These are phyloP conservation scores for Hypoxylon rubiginosum DNA, from an alignment of 2,329 filamentous ascomycete species.

Conservation along the genomic window DNA sequence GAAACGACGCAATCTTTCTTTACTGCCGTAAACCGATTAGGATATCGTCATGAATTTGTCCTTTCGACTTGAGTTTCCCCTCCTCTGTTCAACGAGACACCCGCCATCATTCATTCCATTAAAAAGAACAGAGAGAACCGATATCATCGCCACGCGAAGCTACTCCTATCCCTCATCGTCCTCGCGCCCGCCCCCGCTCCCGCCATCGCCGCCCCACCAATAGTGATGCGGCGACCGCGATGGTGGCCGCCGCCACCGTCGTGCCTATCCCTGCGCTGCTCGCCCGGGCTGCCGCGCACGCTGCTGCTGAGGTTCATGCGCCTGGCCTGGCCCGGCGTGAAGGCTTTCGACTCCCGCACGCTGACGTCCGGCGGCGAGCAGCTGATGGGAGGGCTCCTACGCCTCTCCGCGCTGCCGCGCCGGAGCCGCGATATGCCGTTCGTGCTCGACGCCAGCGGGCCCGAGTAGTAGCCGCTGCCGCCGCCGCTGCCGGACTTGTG, in stretches of 20 bases:
- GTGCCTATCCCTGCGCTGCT: constrained; percentile 34
- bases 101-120: neutral
- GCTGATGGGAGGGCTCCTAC: constrained; percentile 66
- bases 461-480: constrained; percentile 52
- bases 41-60: neutral
- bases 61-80: too few species aligned
- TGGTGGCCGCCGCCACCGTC: constrained; percentile 43
- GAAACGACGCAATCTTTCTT: neutral
- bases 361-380: constrained; percentile 62
- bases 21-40: neutral
- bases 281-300: constrained; percentile 44
- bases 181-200: constrained; percentile 21
- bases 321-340: constrained; percentile 69
- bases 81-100: too few species aligned
- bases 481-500: constrained; percentile 49
- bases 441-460: constrained; percentile 61
- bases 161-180: constrained; percentile 17
- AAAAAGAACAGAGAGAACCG: constrained; percentile 1
- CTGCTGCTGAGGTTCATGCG: constrained; percentile 66
- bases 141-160: constrained; percentile 45
- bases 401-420: constrained; percentile 64
- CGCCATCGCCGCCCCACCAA: constrained; percentile 54
- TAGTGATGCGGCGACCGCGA: constrained; percentile 60
- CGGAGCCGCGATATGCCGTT: constrained; percentile 70
- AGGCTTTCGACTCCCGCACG: constrained; percentile 51